These are phyloP conservation scores for Byssoonygena ceratinophila DNA, from an alignment of 2,329 filamentous ascomycete genomes.

Conservation along the genomic window DNA sequence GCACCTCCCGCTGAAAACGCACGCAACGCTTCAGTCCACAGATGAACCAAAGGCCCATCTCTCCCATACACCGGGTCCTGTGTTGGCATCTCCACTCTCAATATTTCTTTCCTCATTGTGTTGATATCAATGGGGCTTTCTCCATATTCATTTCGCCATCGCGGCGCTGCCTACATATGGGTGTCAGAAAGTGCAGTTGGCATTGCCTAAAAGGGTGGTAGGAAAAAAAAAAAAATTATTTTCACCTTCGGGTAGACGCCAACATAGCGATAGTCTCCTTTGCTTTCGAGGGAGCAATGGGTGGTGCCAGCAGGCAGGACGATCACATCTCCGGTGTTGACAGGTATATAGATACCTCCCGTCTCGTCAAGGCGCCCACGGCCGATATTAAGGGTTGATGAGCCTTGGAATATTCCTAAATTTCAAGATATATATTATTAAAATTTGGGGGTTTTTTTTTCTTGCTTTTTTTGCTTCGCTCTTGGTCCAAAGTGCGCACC, in stretches of 20 bases:
- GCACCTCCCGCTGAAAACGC: not conserved
- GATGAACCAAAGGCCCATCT: conserved; percentile 17
- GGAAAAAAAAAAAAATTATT: too few species aligned
- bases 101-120: conserved; percentile 14
- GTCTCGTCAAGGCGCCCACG: conserved; percentile 21
- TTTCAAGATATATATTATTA: not conserved
- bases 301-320: conserved; percentile 29
- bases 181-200: not conserved
- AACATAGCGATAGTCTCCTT: conserved; percentile 27
- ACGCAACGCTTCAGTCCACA: conserved; percentile 16
- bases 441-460: too few species aligned
- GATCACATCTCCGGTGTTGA: conserved; percentile 27
- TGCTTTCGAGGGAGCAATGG: conserved; percentile 25
- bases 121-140: conserved; percentile 17
- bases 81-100: conserved; percentile 16
- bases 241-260: conserved; percentile 29
- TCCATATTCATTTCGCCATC: conserved; percentile 20
- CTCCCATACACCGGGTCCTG: conserved; percentile 20
- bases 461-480: too few species aligned
- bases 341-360: conserved; percentile 18
- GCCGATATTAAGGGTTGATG: conserved; percentile 24
- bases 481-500: conserved; percentile 18
- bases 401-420: conserved; percentile 22
- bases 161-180: conserved; percentile 17
- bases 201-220: not conserved